Evolutionary conservation across 371 early-diverging fungal genomes (phyloP).

Genomic region (Haplosporangium sp.): DNA sequence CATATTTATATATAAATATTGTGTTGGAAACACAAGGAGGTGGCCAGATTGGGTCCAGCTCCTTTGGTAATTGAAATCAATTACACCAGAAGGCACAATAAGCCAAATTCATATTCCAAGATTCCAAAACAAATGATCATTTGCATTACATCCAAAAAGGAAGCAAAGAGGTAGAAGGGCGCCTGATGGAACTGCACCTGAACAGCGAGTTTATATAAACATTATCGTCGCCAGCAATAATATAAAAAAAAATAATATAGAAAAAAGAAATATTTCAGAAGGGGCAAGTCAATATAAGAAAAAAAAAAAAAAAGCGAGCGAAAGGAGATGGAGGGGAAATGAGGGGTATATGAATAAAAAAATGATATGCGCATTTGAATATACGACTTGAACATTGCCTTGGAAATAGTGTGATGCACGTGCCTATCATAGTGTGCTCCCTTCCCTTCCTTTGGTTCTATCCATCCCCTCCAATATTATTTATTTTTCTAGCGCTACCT

Average conservation of each 20-base stretch:
- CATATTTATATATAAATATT: not conserved
- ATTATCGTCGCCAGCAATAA: not conserved
- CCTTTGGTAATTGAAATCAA: not conserved
- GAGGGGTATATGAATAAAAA: not conserved
- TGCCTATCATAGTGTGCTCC: not conserved
- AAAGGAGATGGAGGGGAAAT: not conserved
- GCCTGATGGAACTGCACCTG: not conserved
- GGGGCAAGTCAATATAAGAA: not conserved
- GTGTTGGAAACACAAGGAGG: not conserved
- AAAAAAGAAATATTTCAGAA: not conserved
- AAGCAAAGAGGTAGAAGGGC: too few species aligned
- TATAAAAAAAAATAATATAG: too few species aligned
- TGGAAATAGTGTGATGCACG: not conserved
- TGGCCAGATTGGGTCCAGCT: not conserved
- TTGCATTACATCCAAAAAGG: too few species aligned
- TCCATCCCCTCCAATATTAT: not conserved
- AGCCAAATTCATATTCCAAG: not conserved
- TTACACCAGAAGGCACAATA: not conserved
- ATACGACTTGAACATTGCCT: too few species aligned
- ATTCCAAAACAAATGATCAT: not conserved
- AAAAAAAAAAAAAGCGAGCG: conserved; percentile 1
- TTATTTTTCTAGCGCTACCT: not conserved
- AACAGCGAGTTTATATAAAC: not conserved
- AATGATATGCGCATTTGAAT: too few species aligned
- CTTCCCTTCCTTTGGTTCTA: conserved; percentile 2